Base-by-base conservation (phyloP, 768 basidiomycete species). In the Tylopilus vinaceipallidus region DNA sequence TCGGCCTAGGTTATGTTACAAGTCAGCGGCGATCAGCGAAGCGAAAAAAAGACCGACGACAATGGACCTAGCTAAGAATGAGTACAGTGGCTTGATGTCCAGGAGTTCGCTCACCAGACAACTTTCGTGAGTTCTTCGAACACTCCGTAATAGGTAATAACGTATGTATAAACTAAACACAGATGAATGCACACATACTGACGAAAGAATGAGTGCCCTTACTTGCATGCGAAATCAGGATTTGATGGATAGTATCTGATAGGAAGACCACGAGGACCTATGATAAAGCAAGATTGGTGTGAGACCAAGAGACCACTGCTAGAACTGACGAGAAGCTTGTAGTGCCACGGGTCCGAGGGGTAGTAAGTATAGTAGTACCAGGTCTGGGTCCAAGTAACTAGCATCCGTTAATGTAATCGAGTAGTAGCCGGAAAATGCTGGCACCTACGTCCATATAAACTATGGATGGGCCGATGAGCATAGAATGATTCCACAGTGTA, bases 321-420 rank as follows among this genome's bases (percentile, higher is more conserved):
- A 20, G n/a, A 26, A 63, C 73, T 55, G 46, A 81, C 82, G 22
- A 82, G 61, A 10, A 62, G 45, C 55, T 75, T 79, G 49, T 74
- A 67, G 13, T 70, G 64, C 78, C 78, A 81, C 22, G 63, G 57
- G 59, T 83, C 82, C 22, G 64, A 68, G 45, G 78, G 75, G 57
- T 82, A 70, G 3, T 50, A 73, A 16, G 65, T 70, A 48, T 64
- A 82, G 56, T 83, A 84, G 53, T 76, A 81, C 71, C 73, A 80
- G 1, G 74, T 71, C 60, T 84, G 82, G 23, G 82, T 64, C 33
- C 70, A 70, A 7, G 78, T 78, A n/a, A 82, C 82, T 84, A 37
- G 42, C 2, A 46, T 17, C 23, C 19, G n/a, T 8, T 16, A 17
- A 24, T 17, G 55, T 30, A 37, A 51, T 4, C 8, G 14, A 13